Evolutionary conservation across 768 basidiomycete genomes (phyloP), one percentile per base, ranked within the genome.

Genomic region (Russula sp.): DNA sequence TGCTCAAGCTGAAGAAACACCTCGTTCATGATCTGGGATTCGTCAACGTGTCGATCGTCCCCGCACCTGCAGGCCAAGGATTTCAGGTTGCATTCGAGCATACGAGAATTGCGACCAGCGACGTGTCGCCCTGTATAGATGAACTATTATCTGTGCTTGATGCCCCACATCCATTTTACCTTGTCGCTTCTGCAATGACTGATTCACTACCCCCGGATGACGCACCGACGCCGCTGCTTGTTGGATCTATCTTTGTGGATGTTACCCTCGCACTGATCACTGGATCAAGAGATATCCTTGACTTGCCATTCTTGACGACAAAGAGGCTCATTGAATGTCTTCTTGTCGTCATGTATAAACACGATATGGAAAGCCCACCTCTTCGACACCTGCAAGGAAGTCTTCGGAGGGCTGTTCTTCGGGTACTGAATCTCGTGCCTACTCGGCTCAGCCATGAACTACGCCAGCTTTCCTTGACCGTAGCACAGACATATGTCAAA

Each of bases 261-360:
- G 73, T 86, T 39, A 72, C 79, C 34, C 73, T 90, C 40, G 75
- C 75, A 35, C 72, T 85, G 31, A 76, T 88, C 62, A 77, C 75
- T 57, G 78, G 79, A 11, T 69, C 79, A 22, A 72, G 75, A 34
- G 77, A 82, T 52, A 68, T 86, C 8, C 66, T 74, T 11, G 68
- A 75, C 16, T 70, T 89, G 6, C 86, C 88, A 0, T 77, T 82
- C 49, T 68, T 84, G 49, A 80, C 80, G 1, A 70, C 83, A 63
- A 88, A 89, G 69, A 80, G 77, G 57, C 69, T 88, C 48, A 73
- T 91, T 49, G 87, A 90, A 73, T 75, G 80, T 1, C 68, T 89
- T 27, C 78, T 86, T 61, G 81, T 89, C 48, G 77, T 85, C 63
- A 79, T 88, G 22, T 84, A 85, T 73, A 91, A 91, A 74, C 85